A percentile compares a stretch with the other conserved stretches of the same genome.
phyloP scores from a whole-genome alignment of 2,329 filamentous ascomycete species.

The Daldinia sp. region DNA sequence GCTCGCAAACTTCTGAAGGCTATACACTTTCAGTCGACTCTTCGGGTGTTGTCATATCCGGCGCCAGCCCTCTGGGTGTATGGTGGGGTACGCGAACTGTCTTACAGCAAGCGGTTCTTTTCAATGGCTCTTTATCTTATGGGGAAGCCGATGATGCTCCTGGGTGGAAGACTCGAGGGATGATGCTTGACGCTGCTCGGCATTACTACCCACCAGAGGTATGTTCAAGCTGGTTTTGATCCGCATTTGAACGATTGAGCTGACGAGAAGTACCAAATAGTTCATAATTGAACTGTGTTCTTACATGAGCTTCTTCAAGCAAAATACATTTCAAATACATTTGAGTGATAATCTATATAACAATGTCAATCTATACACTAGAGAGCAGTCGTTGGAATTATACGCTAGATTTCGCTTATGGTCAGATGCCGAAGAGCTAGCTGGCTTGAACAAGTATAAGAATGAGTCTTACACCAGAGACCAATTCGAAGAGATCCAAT shows the following conservation, averaged over 20 bases:
- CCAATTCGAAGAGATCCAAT: slow-evolving; percentile 66
- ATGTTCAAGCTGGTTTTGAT: slow-evolving; percentile 16
- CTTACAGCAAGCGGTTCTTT: slow-evolving; percentile 62
- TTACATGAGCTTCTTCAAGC: slow-evolving; percentile 72
- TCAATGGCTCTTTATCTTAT: slow-evolving; percentile 54
- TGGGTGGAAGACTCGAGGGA: slow-evolving; percentile 63
- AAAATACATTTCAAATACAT: slow-evolving; percentile 70
- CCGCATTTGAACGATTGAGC: neutral
- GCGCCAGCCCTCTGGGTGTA: slow-evolving; percentile 65
- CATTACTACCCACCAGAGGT: slow-evolving; percentile 66
- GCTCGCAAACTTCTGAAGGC: slow-evolving; percentile 61
- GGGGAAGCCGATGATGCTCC: slow-evolving; percentile 63
- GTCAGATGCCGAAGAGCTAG: slow-evolving; percentile 61
- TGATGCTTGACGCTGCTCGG: slow-evolving; percentile 64
- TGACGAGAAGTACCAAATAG: slow-evolving; percentile 25
- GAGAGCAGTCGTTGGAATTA: slow-evolving; percentile 60
- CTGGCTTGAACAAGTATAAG: slow-evolving; percentile 61
- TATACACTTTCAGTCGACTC: slow-evolving; percentile 59
- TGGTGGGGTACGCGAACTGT: slow-evolving; percentile 71
- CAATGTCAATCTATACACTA: slow-evolving; percentile 61
- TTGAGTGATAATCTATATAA: slow-evolving; percentile 68
- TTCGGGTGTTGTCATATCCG: slow-evolving; percentile 60
- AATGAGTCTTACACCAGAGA: slow-evolving; percentile 67
- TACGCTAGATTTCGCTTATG: slow-evolving; percentile 68
- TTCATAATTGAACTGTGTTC: slow-evolving; percentile 69